Percentiles rank a stretch among this genome's conserved stretches.
phyloP scores from a whole-genome alignment of 1,139 yeast genomes.

The Geotrichum klebahnii region DNA sequence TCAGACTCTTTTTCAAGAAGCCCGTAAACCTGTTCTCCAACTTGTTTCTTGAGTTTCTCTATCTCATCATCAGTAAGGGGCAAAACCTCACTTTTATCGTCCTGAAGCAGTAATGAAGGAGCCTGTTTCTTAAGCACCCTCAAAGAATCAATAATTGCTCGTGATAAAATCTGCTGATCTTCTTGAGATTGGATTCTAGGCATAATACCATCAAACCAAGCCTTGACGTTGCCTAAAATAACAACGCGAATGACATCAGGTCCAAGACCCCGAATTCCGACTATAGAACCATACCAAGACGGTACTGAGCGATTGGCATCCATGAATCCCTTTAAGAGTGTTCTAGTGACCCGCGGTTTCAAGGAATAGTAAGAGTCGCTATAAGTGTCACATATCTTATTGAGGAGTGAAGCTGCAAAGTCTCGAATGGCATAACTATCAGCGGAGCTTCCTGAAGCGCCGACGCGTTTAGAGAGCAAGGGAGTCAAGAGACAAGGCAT shows the following conservation, averaged over 20 bases:
- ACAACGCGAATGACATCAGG: slow-evolving; percentile 82
- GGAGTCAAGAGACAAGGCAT: slow-evolving; percentile 94
- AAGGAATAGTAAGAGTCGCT: slow-evolving; percentile 86
- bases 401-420: slow-evolving; percentile 78
- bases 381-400: slow-evolving; percentile 69
- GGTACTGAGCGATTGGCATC: slow-evolving; percentile 77
- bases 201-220: slow-evolving; percentile 53
- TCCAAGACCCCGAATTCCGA: slow-evolving; percentile 80
- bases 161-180: slow-evolving; percentile 30
- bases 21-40: slow-evolving; percentile 59
- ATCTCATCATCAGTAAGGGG: slow-evolving; percentile 29
- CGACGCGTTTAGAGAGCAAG: slow-evolving; percentile 83
- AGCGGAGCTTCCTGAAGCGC: slow-evolving; percentile 43
- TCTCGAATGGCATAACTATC: slow-evolving; percentile 59
- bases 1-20: slow-evolving; percentile 51
- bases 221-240: slow-evolving; percentile 74
- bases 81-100: slow-evolving; percentile 24
- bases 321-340: slow-evolving; percentile 82
- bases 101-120: slow-evolving; percentile 23
- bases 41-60: slow-evolving; percentile 41
- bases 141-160: slow-evolving; percentile 36
- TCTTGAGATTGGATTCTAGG: slow-evolving; percentile 31
- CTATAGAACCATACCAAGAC: slow-evolving; percentile 87
- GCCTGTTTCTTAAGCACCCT: slow-evolving; percentile 32
- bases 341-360: slow-evolving; percentile 90